A percentile compares a stretch with the other conserved stretches of the same genome.
Evolutionary conservation across 345 rosid species (phyloP).

Genomic region (Euphorbia peplus): DNA sequence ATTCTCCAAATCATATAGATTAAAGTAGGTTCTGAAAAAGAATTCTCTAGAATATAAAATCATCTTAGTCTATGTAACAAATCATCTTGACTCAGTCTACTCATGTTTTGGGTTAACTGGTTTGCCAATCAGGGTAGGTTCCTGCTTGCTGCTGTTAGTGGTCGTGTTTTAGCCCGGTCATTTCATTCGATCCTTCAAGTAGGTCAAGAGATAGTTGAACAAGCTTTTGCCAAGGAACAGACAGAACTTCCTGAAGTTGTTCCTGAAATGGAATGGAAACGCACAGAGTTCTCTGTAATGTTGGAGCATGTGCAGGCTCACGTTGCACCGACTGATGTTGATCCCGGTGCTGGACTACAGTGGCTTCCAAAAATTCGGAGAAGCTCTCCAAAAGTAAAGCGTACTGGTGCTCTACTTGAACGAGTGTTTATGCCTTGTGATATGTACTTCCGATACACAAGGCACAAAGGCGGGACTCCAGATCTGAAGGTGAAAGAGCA

Average conservation of each 20-base stretch:
- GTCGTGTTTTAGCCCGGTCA: constrained; percentile 91
- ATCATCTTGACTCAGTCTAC: constrained; percentile 2
- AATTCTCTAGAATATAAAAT: background rate
- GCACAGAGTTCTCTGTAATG: constrained; percentile 91
- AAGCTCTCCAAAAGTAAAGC: constrained; percentile 89
- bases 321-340: constrained; percentile 99
- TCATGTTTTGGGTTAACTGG: background rate
- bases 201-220: constrained; percentile 84
- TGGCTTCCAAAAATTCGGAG: constrained; percentile 93
- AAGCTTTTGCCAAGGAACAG: constrained; percentile 73
- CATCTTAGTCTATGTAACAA: background rate
- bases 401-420: constrained; percentile 97
- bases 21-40: background rate
- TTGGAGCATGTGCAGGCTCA: constrained; percentile 97
- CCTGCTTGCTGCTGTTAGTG: constrained; percentile 95
- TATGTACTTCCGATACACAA: constrained; percentile 91
- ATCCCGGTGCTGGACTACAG: constrained; percentile 98
- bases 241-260: constrained; percentile 62
- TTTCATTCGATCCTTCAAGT: constrained; percentile 86
- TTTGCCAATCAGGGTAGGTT: constrained; percentile 76
- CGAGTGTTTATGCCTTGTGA: constrained; percentile 99
- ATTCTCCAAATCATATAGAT: background rate
- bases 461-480: constrained; percentile 96
- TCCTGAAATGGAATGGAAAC: constrained; percentile 94
- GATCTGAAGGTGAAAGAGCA: constrained; percentile 71